Percentiles rank a stretch among this genome's conserved stretches.
Evolutionary conservation across 164 flowering plant genomes (phyloP).

Genomic region (Nymphaea thermarum): DNA sequence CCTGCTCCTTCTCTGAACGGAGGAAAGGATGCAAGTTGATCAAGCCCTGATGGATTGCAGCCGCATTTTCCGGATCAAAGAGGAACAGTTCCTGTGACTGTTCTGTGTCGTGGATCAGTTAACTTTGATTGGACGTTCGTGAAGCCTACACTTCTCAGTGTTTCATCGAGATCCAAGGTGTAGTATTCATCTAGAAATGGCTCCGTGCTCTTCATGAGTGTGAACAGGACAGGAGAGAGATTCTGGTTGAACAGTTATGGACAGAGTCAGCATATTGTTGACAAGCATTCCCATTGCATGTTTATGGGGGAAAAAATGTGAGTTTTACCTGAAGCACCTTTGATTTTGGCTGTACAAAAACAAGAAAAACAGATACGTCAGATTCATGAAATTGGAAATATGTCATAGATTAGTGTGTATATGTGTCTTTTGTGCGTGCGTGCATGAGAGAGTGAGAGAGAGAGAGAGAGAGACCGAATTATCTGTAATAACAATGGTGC

Average conservation of each 20-base stretch:
- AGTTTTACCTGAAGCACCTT: constrained; percentile 50
- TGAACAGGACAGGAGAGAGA: constrained; percentile 53
- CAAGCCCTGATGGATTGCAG: too few species aligned
- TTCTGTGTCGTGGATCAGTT: constrained; percentile 59
- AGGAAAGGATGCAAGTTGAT: too few species aligned
- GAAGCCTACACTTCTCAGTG: constrained; percentile 39
- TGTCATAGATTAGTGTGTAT: too few species aligned
- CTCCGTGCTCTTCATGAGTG: constrained; percentile 70
- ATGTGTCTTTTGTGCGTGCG: too few species aligned
- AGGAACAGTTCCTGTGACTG: constrained; percentile 54
- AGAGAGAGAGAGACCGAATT: constrained; percentile 28
- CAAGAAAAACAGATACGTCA: neutral
- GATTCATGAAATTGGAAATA: neutral
- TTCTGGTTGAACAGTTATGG: neutral
- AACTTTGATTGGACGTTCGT: constrained; percentile 25
- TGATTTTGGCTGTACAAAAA: constrained; percentile 51
- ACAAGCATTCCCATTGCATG: too few species aligned
- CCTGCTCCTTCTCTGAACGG: too few species aligned
- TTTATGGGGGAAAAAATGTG: neutral
- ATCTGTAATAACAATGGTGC: constrained; percentile 50
- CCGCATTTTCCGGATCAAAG: neutral
- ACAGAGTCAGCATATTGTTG: neutral
- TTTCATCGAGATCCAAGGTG: constrained; percentile 44
- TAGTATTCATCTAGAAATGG: constrained; percentile 70
- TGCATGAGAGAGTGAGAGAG: neutral